Conservation (phyloP, 2,329 filamentous ascomycete species). For the Passalora sequoiae region DNA sequence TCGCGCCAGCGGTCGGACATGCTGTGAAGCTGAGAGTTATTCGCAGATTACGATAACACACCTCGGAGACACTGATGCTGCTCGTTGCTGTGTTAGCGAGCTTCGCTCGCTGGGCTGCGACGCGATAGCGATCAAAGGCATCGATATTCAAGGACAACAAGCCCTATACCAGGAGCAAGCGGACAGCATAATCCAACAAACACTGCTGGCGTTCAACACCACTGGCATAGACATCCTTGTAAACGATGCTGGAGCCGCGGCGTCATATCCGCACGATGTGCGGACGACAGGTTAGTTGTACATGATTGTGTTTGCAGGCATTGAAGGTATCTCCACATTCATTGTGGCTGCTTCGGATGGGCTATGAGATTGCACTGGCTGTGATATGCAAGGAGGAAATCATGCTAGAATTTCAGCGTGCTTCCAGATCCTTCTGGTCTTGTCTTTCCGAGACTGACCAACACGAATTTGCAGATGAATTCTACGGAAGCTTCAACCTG, state of each 20-base stretch:
- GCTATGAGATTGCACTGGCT: background rate
- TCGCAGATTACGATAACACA: constrained; percentile 38
- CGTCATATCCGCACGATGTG: background rate
- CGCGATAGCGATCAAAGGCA: constrained; percentile 37
- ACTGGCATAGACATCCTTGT: constrained; percentile 40
- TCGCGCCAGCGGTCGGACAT: background rate
- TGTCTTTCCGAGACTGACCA: background rate
- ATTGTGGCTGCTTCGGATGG: background rate
- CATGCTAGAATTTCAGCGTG: background rate
- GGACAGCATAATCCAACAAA: constrained; percentile 9
- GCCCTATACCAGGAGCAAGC: background rate
- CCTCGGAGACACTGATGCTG: constrained; percentile 8
- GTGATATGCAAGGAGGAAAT: background rate
- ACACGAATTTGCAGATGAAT: constrained; percentile 33
- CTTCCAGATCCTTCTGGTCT: background rate
- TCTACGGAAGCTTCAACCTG: constrained; percentile 51
- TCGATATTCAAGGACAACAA: constrained; percentile 31
- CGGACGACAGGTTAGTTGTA: too few species aligned
- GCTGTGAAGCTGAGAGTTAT: background rate
- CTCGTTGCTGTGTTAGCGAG: constrained; percentile 20
- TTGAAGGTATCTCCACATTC: background rate
- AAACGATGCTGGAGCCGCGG: constrained; percentile 35
- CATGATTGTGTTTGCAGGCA: too few species aligned
- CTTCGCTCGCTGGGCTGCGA: constrained; percentile 27
- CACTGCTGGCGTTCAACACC: constrained; percentile 4